Evolutionary conservation across 768 basidiomycete species (phyloP).

Genomic region (Basidioascus undulatus): DNA sequence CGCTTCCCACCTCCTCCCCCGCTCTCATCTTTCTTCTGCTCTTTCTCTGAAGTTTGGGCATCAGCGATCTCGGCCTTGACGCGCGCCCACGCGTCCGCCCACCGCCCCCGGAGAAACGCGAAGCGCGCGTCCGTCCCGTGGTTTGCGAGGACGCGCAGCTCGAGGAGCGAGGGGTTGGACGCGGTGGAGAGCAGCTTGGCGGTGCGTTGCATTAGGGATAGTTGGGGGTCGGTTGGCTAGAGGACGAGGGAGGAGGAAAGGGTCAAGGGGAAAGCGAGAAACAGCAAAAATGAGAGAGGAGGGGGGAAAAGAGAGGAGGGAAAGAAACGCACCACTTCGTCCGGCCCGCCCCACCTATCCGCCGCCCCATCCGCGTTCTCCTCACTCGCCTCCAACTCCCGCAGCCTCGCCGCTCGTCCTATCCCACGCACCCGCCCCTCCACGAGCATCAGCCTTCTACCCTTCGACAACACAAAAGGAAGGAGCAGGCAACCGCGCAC

Average conservation of each 20-base stretch:
- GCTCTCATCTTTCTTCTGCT: conserved; percentile 4
- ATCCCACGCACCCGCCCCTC: too few species aligned
- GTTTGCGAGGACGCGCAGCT: conserved; percentile 72
- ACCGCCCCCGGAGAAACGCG: conserved; percentile 55
- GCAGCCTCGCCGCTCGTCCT: conserved; percentile 38
- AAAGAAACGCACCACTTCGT: conserved; percentile 33
- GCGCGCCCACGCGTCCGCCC: conserved; percentile 37
- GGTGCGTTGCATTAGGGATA: conserved; percentile 47
- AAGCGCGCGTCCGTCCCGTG: conserved; percentile 56
- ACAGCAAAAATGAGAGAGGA: not conserved
- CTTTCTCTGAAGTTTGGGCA: conserved; percentile 4
- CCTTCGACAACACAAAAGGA: too few species aligned
- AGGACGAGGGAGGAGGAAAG: too few species aligned
- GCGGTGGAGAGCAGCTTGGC: conserved; percentile 42
- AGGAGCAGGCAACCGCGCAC: too few species aligned
- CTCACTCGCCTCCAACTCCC: conserved; percentile 28
- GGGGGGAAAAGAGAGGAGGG: not conserved
- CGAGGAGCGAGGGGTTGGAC: conserved; percentile 54
- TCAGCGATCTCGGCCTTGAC: conserved; percentile 26
- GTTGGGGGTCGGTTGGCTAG: conserved; percentile 40
- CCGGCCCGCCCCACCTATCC: conserved; percentile 41
- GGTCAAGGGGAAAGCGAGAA: conserved; percentile 2
- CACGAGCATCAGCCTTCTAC: too few species aligned
- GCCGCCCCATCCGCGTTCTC: conserved; percentile 17
- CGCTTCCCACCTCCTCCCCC: too few species aligned